These are phyloP conservation scores for Xylaria bambusicola DNA, from an alignment of 495 filamentous ascomycete genomes.

Conservation along the genomic window DNA sequence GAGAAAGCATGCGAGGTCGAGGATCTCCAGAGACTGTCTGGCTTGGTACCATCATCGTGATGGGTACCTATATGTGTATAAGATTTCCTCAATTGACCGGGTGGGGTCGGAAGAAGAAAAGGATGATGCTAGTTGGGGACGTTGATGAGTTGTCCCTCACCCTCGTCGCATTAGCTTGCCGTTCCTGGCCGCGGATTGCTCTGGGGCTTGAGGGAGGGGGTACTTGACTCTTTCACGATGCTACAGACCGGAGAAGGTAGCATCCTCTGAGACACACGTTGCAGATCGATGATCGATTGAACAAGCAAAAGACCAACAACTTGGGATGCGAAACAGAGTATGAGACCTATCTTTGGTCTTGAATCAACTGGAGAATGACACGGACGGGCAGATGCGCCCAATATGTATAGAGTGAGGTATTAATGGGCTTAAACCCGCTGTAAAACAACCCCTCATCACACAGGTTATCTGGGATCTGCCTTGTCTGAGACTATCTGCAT, in stretches of 20 bases:
- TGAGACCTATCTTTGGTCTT: neutral
- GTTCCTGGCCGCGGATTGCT: neutral
- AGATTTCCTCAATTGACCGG: neutral
- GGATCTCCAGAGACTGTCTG: neutral
- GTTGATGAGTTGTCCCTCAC: constrained; percentile 19
- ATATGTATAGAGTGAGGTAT: neutral
- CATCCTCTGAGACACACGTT: neutral
- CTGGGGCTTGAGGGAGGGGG: neutral
- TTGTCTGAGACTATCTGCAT: no score
- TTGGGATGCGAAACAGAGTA: no score
- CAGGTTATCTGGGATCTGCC: no score
- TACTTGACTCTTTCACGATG: neutral
- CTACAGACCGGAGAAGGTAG: neutral
- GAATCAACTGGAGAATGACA: neutral
- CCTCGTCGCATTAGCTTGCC: constrained; percentile 17
- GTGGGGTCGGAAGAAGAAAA: no score
- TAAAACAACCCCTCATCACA: no score
- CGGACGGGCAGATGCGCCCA: no score
- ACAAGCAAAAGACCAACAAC: neutral
- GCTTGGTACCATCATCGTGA: neutral
- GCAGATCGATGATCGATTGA: neutral
- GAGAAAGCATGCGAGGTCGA: neutral
- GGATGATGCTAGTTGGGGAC: neutral
- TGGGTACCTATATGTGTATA: no score
- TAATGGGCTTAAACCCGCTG: no score